Evolutionary conservation across 2,329 filamentous ascomycete species (phyloP).

Genomic region (Aspergillus udagawae): DNA sequence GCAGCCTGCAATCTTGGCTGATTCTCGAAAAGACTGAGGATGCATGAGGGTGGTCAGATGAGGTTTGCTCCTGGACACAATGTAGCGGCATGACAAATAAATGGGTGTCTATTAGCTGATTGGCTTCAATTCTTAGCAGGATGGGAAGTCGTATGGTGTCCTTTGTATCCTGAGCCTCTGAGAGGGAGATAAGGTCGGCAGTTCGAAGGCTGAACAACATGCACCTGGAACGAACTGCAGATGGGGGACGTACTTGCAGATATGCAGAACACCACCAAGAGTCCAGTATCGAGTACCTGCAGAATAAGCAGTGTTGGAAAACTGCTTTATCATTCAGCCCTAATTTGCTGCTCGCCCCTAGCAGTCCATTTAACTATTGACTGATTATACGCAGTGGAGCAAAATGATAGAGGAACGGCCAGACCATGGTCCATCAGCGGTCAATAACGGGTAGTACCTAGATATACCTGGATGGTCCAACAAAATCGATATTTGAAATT

Average conservation of each 20-base stretch:
- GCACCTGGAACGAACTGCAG: neutral
- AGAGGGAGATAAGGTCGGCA: neutral
- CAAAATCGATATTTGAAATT: neutral
- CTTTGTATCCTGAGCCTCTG: too few relatives aligned
- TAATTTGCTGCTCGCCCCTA: neutral
- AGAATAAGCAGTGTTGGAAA: neutral
- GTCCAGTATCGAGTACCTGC: neutral
- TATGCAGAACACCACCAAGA: neutral
- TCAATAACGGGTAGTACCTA: too few relatives aligned
- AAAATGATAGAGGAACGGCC: neutral
- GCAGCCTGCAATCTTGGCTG: neutral
- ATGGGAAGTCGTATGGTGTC: too few relatives aligned
- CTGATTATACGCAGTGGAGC: too few relatives aligned
- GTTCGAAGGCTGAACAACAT: too few relatives aligned
- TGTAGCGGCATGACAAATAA: too few relatives aligned
- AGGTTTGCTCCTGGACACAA: neutral
- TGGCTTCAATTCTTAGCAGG: too few relatives aligned
- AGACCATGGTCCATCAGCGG: neutral
- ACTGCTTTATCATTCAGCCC: neutral
- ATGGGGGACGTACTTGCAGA: too few relatives aligned
- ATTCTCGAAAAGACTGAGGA: neutral
- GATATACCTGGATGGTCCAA: too few relatives aligned
- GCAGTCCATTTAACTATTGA: too few relatives aligned
- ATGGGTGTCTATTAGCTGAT: too few relatives aligned
- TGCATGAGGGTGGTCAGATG: neutral